Conservation (phyloP, 2,329 filamentous ascomycete genomes). For the Aspergillus sp. region DNA sequence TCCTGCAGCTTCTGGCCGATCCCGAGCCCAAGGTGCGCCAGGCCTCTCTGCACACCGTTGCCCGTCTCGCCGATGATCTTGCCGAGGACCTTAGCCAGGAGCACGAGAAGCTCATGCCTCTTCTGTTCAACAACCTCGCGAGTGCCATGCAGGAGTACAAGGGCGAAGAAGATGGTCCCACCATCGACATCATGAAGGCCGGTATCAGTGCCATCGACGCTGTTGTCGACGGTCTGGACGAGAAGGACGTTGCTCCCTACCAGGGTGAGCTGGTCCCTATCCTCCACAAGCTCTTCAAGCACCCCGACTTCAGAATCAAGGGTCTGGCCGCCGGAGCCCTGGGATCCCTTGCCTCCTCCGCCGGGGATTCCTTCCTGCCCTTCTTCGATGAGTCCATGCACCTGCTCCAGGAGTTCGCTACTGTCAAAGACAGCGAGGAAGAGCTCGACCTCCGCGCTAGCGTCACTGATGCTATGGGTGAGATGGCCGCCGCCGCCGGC, state of each 20-base stretch:
- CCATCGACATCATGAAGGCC: conserved; percentile 80
- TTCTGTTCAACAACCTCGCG: conserved; percentile 84
- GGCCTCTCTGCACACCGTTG: conserved; percentile 81
- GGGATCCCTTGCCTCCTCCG: conserved; percentile 83
- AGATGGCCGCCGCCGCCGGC: conserved; percentile 86
- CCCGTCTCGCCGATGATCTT: conserved; percentile 88
- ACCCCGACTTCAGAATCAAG: conserved; percentile 87
- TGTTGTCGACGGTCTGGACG: conserved; percentile 70
- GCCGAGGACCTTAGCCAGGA: conserved; percentile 84
- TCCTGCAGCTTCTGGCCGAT: conserved; percentile 80
- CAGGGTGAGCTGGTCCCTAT: conserved; percentile 78
- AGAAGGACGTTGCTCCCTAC: conserved; percentile 76
- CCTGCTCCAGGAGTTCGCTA: conserved; percentile 77
- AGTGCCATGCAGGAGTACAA: conserved; percentile 69
- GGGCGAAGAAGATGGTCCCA: conserved; percentile 66
- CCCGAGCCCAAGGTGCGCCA: conserved; percentile 79
- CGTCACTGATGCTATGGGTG: conserved; percentile 88
- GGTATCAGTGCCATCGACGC: conserved; percentile 89
- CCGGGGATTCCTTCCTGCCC: conserved; percentile 79
- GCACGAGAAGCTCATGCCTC: conserved; percentile 79
- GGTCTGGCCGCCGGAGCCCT: conserved; percentile 83
- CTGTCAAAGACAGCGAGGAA: conserved; percentile 83
- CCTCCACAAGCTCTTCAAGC: conserved; percentile 77
- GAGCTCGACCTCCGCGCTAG: conserved; percentile 86
- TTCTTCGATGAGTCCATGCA: conserved; percentile 91